phyloP scores from a whole-genome alignment of 495 filamentous ascomycete species.

The Aspergillus sparsus region DNA sequence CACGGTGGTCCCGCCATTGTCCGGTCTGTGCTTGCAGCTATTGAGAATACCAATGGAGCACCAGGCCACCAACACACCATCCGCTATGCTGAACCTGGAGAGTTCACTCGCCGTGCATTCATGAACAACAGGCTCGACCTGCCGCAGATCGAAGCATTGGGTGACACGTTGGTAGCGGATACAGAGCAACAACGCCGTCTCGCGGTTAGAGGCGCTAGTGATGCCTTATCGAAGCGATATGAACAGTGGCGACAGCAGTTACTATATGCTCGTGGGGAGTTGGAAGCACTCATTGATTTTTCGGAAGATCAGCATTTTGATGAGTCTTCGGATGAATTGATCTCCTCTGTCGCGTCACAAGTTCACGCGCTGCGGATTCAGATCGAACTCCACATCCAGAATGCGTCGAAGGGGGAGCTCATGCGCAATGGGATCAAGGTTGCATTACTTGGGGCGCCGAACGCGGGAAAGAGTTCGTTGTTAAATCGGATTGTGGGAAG shows the following conservation, averaged over 20 bases:
- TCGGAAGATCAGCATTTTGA: conserved; percentile 97
- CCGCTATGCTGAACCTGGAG: conserved; percentile 91
- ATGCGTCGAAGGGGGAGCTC: conserved; percentile 81
- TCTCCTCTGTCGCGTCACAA: conserved; percentile 64
- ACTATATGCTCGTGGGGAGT: conserved; percentile 80
- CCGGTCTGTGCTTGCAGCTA: conserved; percentile 77
- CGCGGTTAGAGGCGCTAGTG: conserved; percentile 75
- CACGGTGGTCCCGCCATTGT: conserved; percentile 91
- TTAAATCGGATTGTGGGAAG: conserved; percentile 89
- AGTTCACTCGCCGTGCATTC: conserved; percentile 94
- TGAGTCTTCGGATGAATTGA: conserved; percentile 72
- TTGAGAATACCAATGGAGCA: conserved; percentile 50
- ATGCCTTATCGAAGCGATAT: conserved; percentile 72
- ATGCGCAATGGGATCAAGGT: conserved; percentile 83
- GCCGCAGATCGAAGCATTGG: conserved; percentile 90
- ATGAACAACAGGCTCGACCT: conserved; percentile 82
- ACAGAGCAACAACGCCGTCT: conserved; percentile 92
- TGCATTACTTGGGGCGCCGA: conserved; percentile 85
- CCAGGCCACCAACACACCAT: conserved; percentile 40
- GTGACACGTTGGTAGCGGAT: conserved; percentile 79
- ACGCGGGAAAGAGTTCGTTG: conserved; percentile 92
- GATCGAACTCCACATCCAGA: conserved; percentile 67
- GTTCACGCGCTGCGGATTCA: conserved; percentile 59
- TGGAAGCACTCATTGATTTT: conserved; percentile 96
- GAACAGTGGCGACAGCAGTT: conserved; percentile 79